Base-by-base conservation (phyloP, 176 grass and related monocot species). In the Elaeis guineensis region DNA sequence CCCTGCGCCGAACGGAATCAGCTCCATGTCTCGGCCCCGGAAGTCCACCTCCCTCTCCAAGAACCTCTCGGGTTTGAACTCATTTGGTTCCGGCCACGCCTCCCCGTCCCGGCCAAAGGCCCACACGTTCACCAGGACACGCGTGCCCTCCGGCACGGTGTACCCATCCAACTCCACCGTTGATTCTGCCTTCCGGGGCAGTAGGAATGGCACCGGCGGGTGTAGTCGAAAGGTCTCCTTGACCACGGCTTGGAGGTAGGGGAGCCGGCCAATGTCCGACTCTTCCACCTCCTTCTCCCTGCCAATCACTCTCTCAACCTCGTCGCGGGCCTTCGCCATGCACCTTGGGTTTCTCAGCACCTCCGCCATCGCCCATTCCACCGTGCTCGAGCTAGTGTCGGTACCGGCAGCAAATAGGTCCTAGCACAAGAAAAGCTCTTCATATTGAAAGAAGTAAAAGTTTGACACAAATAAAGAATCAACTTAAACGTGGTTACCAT, bases 1-100 rank as follows among this genome's bases (percentile, higher is more conserved):
- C 12, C 83, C 83, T 3, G 69, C 69, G 1, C 83, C 74, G 3
- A 86, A 86, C 0, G 74, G 78, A 12, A 82, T 26, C 57, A 86
- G 61, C 11, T 49, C 26, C 8, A 86, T 77, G n/a, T 86, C 64
- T 0, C 25, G 22, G 7, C 77, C 77, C 22, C 6, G 63, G 25
- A 72, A 54, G 51, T 80, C 77, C 1, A 80, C 2, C 0, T 5
- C 1, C 6, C n/a, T 72, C 5, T 6, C 77, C 2, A 85, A 3
- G 16, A 85, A 85, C 39, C 77, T 69, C 11, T 79, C 76, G 0
- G 81, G 76, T 63, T 73, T 66, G n/a, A 84, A 84, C 1, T 52
- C 55, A 5, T 73, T 50, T 0, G 77, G 68, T 5, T 69, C 70
- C 35, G 52, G 0, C 82, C 82, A 85, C 4, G 65, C 17, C 0